Percentiles rank a stretch among this genome's conserved stretches.
Conservation (phyloP, 306 rosid species). For the Acacia confusa region DNA sequence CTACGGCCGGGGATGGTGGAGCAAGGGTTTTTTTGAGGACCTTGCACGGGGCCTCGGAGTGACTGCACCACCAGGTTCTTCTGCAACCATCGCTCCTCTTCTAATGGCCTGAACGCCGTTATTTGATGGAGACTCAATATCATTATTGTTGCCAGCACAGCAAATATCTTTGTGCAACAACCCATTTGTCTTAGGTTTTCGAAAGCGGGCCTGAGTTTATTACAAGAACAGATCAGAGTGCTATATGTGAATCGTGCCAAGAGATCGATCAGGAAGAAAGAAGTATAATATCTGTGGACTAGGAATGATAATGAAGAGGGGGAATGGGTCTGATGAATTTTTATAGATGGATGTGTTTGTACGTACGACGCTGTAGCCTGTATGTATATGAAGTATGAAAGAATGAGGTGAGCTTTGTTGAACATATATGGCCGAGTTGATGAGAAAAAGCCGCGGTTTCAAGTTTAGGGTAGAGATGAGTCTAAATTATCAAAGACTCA, state of each 20-base stretch:
- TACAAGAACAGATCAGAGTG: not conserved
- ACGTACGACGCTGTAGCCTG: not conserved
- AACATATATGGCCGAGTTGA: not conserved
- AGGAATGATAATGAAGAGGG: slow-evolving; percentile 10
- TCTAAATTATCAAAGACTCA: slow-evolving; percentile 28
- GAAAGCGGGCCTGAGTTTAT: not conserved
- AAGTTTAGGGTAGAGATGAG: slow-evolving; percentile 26
- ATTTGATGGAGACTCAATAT: not conserved
- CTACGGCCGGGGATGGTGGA: slow-evolving; percentile 41
- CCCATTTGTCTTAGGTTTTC: slow-evolving; percentile 5
- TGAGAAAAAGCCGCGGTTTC: slow-evolving; percentile 40
- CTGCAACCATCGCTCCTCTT: slow-evolving; percentile 32
- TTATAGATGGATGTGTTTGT: not conserved
- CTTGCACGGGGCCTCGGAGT: slow-evolving; percentile 34
- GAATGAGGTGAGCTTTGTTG: not conserved
- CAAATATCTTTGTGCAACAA: slow-evolving; percentile 16
- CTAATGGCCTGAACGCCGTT: slow-evolving; percentile 28
- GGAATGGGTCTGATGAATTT: slow-evolving; percentile 1
- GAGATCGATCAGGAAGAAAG: not conserved
- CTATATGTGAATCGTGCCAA: not conserved
- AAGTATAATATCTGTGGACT: not conserved
- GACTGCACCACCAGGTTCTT: slow-evolving; percentile 11
- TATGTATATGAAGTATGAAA: not conserved
- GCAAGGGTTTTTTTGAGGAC: slow-evolving; percentile 35
- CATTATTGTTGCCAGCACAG: slow-evolving; percentile 11